A percentile compares a stretch with the other conserved stretches of the same genome.
These are phyloP conservation scores for Globisporangium yorkense DNA, from an alignment of 352 stramenopile species.

Conservation along the genomic window DNA sequence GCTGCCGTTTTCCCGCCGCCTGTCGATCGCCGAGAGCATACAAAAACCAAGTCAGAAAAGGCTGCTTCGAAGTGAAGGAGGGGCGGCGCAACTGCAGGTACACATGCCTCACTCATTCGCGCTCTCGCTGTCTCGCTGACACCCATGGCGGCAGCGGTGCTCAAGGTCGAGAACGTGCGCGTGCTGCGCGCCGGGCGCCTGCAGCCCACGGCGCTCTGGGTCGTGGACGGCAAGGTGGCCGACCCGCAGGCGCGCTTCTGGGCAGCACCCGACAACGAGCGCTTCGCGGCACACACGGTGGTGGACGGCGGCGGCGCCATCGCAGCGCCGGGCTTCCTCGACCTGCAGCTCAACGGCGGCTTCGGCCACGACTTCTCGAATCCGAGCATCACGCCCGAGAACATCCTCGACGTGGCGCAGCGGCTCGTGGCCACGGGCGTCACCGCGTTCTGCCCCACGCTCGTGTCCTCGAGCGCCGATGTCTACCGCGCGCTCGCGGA, in stretches of 20 bases:
- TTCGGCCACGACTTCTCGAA: slow-evolving; percentile 86
- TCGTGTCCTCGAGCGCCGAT: slow-evolving; percentile 67
- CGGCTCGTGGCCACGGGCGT: slow-evolving; percentile 61
- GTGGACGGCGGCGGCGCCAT: slow-evolving; percentile 73
- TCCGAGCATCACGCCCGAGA: slow-evolving; percentile 26
- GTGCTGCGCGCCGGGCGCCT: slow-evolving; percentile 42
- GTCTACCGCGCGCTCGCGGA: slow-evolving; percentile 57
- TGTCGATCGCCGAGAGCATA: background rate
- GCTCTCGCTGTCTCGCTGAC: background rate
- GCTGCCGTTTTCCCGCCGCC: too few relatives aligned
- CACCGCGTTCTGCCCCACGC: slow-evolving; percentile 86
- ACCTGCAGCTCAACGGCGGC: slow-evolving; percentile 88
- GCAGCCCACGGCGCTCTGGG: slow-evolving; percentile 36
- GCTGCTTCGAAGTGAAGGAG: background rate
- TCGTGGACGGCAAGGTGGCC: slow-evolving; percentile 42
- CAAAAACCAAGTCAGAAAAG: background rate
- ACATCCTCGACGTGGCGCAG: slow-evolving; percentile 44
- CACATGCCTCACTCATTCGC: background rate
- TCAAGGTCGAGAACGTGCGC: slow-evolving; percentile 61
- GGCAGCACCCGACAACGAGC: slow-evolving; percentile 13
- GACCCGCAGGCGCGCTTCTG: slow-evolving; percentile 59
- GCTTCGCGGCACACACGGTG: slow-evolving; percentile 35
- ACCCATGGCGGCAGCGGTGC: slow-evolving; percentile 12
- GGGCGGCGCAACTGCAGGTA: background rate
- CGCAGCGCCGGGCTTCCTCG: slow-evolving; percentile 82